Evolutionary conservation across 2,329 filamentous ascomycete species (phyloP), one percentile per base, ranked within the genome.

Genomic region (Aspergillus brasiliensis): DNA sequence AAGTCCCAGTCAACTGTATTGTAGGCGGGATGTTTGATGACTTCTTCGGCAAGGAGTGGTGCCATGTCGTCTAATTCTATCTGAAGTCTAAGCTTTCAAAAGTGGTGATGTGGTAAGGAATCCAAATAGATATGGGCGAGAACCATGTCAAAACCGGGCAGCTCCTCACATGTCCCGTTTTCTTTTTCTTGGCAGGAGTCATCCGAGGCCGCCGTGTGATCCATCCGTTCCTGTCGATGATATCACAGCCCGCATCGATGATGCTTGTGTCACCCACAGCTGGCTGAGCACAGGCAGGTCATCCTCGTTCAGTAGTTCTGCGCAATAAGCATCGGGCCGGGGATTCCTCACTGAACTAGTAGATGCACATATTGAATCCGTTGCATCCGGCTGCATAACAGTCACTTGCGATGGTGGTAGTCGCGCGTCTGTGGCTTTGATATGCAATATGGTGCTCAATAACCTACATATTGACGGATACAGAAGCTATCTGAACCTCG

Each of bases 1-100:
- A 96, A 84, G 27, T 73, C 65, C 70, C 72, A 76, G 34, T 70
- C 65, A 19, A 73, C 57, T 17, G 65, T 65, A 7, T 69, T 55
- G 62, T 67, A 77, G 21, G 70, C 73, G 2, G 75, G 69, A 62
- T 77, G 74, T 21, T 66, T 59, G 11, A 69, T 38, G 11, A 77
- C 60, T 52, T 77, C 69, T 10, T 65, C 67, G 6, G 73, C 74
- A 15, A 63, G 73, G 34, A 77, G 65, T 8, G 67, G 68, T 19
- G 69, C 66, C 61, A 62, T 70, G 10, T 11, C 38, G 46, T n/a
- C 25, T 28, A 54, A 27, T 19, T 19, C 1, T 37, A 21, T 27
- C 8, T 10, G 19, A 4, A 11, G 31, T 5, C 23, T 54, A 19
- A 10, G 5, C 10, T 19, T 2, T n/a, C 19, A 1, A 25, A 21